Evolutionary conservation across 352 stramenopile genomes (phyloP).

Genomic region (Aphanomyces stellatus): DNA sequence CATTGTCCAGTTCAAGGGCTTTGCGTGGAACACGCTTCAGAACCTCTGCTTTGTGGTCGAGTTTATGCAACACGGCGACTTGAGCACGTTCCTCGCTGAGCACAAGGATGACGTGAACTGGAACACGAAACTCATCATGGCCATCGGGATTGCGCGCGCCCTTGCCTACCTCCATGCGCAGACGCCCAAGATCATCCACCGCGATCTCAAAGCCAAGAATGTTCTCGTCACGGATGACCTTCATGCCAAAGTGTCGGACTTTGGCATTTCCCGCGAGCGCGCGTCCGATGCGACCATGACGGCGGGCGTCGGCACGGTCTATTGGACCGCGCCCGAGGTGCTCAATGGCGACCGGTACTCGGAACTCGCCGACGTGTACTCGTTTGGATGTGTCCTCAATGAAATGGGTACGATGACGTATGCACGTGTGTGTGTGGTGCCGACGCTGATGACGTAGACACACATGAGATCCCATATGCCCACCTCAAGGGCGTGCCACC

Average conservation of each 20-base stretch:
- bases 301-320: constrained; percentile 73
- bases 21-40: constrained; percentile 66
- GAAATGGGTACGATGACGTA: constrained; percentile 30
- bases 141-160: constrained; percentile 65
- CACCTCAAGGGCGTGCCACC: constrained; percentile 48
- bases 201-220: constrained; percentile 76
- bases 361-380: constrained; percentile 82
- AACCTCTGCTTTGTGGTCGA: constrained; percentile 73
- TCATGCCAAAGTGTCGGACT: constrained; percentile 62
- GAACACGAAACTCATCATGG: constrained; percentile 74
- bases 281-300: constrained; percentile 75
- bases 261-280: constrained; percentile 71
- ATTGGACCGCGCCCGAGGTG: constrained; percentile 79
- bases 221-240: constrained; percentile 59
- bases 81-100: constrained; percentile 59
- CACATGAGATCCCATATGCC: constrained; percentile 67
- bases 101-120: constrained; percentile 70
- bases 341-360: constrained; percentile 83
- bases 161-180: constrained; percentile 72
- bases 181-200: constrained; percentile 52
- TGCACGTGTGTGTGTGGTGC: neutral
- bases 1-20: constrained; percentile 74
- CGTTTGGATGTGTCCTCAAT: constrained; percentile 72
- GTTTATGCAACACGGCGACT: constrained; percentile 67
- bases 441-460: constrained; percentile 28